phyloP scores from a whole-genome alignment of 345 rosid species.

The Ceriops decandra region DNA sequence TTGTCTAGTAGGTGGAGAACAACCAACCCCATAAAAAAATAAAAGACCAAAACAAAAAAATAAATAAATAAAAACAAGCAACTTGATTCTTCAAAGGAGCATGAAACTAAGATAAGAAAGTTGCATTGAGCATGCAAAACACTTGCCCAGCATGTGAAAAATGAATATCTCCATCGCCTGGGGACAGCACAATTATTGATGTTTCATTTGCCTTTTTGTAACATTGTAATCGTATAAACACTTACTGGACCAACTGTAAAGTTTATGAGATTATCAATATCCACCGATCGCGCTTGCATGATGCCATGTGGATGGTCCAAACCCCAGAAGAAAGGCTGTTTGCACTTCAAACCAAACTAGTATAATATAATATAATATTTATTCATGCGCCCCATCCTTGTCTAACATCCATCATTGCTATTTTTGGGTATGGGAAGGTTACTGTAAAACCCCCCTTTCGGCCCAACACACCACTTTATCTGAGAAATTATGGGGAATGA shows the following conservation, averaged over 20 bases:
- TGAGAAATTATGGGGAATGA: no score
- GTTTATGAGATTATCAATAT: background rate
- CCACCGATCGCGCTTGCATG: background rate
- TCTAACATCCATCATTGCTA: background rate
- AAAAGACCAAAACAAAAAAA: no score
- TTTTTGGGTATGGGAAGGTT: background rate
- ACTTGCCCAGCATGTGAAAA: background rate
- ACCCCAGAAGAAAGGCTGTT: background rate
- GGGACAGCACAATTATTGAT: background rate
- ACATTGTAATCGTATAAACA: background rate
- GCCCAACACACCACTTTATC: no score
- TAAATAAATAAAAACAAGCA: no score
- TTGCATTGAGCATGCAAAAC: no score
- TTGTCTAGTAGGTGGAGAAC: no score
- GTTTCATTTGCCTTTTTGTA: background rate
- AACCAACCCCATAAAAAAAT: no score
- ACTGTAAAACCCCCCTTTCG: no score
- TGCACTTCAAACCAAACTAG: background rate
- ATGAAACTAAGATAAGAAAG: background rate
- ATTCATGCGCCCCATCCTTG: background rate
- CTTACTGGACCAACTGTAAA: background rate
- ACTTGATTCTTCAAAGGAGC: background rate
- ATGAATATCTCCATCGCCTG: background rate
- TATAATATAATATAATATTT: background rate
- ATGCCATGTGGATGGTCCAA: slow-evolving; percentile 10